Evolutionary conservation across 1,139 yeast genomes (phyloP), one percentile per base, ranked within the genome.

Genomic region (Pichia sp.): DNA sequence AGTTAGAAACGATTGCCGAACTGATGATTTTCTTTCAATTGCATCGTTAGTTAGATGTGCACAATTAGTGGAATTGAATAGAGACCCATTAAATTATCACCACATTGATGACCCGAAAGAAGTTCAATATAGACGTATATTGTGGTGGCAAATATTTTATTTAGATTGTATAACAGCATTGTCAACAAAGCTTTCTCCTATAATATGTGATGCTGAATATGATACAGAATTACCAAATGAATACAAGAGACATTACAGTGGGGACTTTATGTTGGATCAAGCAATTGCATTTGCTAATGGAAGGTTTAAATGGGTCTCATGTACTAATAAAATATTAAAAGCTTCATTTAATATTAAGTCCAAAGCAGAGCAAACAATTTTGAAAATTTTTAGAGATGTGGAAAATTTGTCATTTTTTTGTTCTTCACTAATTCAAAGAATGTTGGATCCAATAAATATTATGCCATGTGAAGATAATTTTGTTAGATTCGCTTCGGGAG

Each of bases 101-200:
- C 64, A 72, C 25, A 67, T 76, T 24, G 60, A 65, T 5, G 72
- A 74, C 47, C 61, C 68, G 55, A 69, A 66, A 42, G 66, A 69
- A n/a, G 66, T 76, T 2, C 76, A 74, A 41, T 63, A 68, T 40
- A 64, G 79, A 53, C 62, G 83, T 48, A 53, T 75, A 37, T 53
- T 78, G 13, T 78, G 83, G 81, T 78, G 82, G 82, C 76, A 75
- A 21, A 74, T 78, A 5, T 76, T 76, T 50, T 77, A 77, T 16
- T 61, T 78, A 41, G 84, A 78, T 54, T 70, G 77, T 3, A 63
- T 74, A 43, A 72, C 78, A 1, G 70, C 80, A 26, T 71, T 75
- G 47, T 76, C 76, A 49, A 72, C 74, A 41, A 72, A 78, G 53
- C 58, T 76, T 23, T 72, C 78, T 0, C 84, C 83, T 1, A 66